Evolutionary conservation across 2,329 filamentous ascomycete species (phyloP).

Genomic region (Penicillium sp.): DNA sequence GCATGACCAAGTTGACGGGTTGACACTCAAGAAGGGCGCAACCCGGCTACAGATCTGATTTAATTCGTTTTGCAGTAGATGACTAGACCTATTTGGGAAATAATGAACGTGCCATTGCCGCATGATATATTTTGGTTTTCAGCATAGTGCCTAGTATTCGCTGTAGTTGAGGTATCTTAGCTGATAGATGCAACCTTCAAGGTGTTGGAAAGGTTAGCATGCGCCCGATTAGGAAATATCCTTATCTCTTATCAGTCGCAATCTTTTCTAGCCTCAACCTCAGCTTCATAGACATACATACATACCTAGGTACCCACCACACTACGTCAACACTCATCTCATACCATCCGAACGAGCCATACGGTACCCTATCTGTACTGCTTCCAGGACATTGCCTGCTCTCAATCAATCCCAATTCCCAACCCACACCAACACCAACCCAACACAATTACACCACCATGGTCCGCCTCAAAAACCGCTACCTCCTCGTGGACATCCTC

Average conservation of each 20-base stretch:
- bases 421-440: not conserved
- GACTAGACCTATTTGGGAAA: constrained; percentile 21
- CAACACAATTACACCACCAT: constrained; percentile 43
- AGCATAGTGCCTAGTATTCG: not conserved
- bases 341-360: too few relatives aligned
- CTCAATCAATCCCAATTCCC: not conserved
- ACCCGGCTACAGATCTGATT: constrained; percentile 22
- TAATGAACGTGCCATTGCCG: constrained; percentile 22
- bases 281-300: not conserved
- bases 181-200: too few relatives aligned
- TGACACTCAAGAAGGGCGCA: constrained; percentile 19
- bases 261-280: constrained; percentile 7
- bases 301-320: too few relatives aligned
- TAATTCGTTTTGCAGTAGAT: constrained; percentile 22
- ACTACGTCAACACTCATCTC: not conserved
- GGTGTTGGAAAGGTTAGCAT: too few relatives aligned
- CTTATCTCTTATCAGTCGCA: constrained; percentile 13
- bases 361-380: not conserved
- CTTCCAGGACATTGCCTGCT: not conserved
- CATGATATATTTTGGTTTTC: constrained; percentile 13
- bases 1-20: constrained; percentile 26
- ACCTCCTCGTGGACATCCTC: constrained; percentile 86
- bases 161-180: not conserved
- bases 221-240: constrained; percentile 4
- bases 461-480: constrained; percentile 94